Conservation (phyloP, 208 protist species). For the Balamuthia mandrillaris region DNA sequence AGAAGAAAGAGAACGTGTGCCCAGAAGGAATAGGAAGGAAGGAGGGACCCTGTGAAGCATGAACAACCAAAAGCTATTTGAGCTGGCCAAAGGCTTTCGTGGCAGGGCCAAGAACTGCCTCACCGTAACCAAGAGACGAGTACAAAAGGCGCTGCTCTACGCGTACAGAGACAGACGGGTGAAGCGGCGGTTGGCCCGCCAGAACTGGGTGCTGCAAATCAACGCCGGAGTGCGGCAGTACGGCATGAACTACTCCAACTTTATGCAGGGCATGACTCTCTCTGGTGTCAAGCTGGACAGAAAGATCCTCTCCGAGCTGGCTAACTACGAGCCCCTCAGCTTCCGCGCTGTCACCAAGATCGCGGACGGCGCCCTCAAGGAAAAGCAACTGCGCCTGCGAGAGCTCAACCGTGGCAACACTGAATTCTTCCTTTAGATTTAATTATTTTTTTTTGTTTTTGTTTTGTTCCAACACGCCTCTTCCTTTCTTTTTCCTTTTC, state of each 20-base stretch:
- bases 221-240: background rate
- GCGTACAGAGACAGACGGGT: background rate
- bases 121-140: background rate
- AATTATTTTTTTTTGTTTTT: background rate
- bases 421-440: background rate
- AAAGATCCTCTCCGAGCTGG: constrained; percentile 22
- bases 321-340: constrained; percentile 30
- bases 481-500: background rate
- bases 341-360: constrained; percentile 7
- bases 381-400: background rate
- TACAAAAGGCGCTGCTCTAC: constrained; percentile 28
- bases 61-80: constrained; percentile 28
- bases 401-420: background rate
- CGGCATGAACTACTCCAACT: background rate
- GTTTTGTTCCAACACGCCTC: background rate
- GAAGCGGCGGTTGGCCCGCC: constrained; percentile 17
- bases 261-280: background rate
- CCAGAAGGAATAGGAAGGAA: too few species aligned
- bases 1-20: too few species aligned
- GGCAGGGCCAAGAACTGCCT: constrained; percentile 22
- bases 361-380: too few species aligned
- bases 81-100: constrained; percentile 25
- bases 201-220: constrained; percentile 14
- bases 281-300: background rate
- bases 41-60: constrained; percentile 36